Conservation (phyloP, 257 asterid genomes). For the Solanum etuberosum region DNA sequence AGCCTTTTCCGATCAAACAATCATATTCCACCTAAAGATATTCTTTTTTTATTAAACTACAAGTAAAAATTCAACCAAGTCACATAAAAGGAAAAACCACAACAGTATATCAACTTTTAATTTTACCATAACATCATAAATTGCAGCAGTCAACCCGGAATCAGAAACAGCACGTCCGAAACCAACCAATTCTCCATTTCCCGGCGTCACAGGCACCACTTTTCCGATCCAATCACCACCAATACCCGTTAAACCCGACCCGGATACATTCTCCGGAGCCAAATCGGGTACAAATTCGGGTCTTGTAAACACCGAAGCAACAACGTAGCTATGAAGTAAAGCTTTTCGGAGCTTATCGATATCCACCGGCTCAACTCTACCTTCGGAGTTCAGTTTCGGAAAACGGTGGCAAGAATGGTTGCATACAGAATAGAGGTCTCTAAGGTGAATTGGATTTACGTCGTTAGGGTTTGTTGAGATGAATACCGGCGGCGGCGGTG, state of each 20-base stretch:
- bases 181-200: slow-evolving; percentile 63
- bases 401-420: slow-evolving; percentile 86
- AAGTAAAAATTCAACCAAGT: neutral
- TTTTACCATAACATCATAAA: slow-evolving; percentile 81
- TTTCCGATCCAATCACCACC: slow-evolving; percentile 57
- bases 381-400: slow-evolving; percentile 44
- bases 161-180: slow-evolving; percentile 92
- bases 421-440: slow-evolving; percentile 54
- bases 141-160: slow-evolving; percentile 62
- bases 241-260: slow-evolving; percentile 14
- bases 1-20: too few relatives aligned
- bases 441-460: slow-evolving; percentile 38
- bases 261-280: slow-evolving; percentile 2
- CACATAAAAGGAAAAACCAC: neutral
- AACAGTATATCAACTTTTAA: neutral
- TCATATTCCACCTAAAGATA: neutral
- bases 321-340: slow-evolving; percentile 57
- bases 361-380: slow-evolving; percentile 55
- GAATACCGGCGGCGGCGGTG: slow-evolving; percentile 38
- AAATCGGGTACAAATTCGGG: slow-evolving; percentile 15
- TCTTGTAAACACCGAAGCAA: slow-evolving; percentile 63
- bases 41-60: neutral
- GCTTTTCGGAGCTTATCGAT: slow-evolving; percentile 53
- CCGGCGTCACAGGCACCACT: slow-evolving; percentile 58
- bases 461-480: slow-evolving; percentile 54